Conservation (phyloP, 2,329 filamentous ascomycete genomes). For the Fusarium nisikadoi region DNA sequence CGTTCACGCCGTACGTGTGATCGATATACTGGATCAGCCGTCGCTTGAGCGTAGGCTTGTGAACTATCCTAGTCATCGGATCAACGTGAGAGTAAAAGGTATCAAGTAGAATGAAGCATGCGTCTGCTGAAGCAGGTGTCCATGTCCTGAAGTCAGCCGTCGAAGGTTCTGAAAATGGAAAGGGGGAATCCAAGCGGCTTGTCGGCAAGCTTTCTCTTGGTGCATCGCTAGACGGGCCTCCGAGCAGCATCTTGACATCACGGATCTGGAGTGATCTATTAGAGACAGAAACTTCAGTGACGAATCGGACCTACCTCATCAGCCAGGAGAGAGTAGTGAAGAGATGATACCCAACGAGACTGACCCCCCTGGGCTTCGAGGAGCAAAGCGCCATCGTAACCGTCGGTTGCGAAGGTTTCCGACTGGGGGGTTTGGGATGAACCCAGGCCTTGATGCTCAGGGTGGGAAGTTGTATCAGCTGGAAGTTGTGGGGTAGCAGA, state of each 20-base stretch:
- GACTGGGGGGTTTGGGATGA: not conserved
- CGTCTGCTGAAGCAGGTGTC: not conserved
- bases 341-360: slow-evolving; percentile 3
- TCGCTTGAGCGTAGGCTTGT: not conserved
- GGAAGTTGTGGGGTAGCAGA: not conserved
- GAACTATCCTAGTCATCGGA: not conserved
- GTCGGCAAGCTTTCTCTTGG: not conserved
- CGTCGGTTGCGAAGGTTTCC: not conserved
- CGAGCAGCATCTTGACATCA: not conserved
- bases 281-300: not conserved
- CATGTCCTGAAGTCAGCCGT: not conserved
- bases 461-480: not conserved
- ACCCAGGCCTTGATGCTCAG: accelerated
- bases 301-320: not conserved
- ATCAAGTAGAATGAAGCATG: not conserved
- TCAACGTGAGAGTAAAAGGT: not conserved
- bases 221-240: not conserved
- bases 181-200: not conserved
- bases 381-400: slow-evolving; percentile 3
- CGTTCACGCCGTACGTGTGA: not conserved
- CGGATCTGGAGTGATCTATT: not conserved
- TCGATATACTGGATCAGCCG: not conserved
- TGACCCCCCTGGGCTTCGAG: not conserved
- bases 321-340: slow-evolving; percentile 5
- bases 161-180: not conserved